Evolutionary conservation across 306 rosid species (phyloP).

Genomic region (Urtica urens): DNA sequence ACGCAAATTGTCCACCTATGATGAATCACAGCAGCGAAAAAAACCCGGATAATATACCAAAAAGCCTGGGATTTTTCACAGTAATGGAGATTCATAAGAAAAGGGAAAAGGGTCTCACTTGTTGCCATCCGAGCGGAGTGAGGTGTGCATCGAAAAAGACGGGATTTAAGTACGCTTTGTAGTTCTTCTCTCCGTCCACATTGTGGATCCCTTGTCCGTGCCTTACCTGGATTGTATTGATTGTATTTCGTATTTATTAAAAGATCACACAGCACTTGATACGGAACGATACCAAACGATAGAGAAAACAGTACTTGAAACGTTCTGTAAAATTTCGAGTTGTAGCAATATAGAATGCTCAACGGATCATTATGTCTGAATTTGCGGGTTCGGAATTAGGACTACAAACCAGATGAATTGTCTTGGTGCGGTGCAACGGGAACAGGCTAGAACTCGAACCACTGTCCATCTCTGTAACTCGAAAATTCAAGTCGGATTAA

Average conservation of each 20-base stretch:
- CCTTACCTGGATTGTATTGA: slow-evolving; percentile 42
- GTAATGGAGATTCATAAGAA: background rate
- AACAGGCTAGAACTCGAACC: slow-evolving; percentile 31
- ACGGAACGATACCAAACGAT: slow-evolving; percentile 13
- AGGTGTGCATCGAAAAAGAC: slow-evolving; percentile 40
- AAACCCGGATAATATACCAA: background rate
- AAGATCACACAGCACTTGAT: slow-evolving; percentile 23
- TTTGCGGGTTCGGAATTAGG: background rate
- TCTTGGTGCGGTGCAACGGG: slow-evolving; percentile 42
- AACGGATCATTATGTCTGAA: slow-evolving; percentile 9
- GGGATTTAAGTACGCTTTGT: slow-evolving; percentile 35
- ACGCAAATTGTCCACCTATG: slow-evolving; percentile 47
- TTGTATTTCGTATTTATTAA: slow-evolving; percentile 19
- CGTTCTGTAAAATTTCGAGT: background rate
- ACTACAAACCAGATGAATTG: slow-evolving; percentile 43
- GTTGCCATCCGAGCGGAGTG: slow-evolving; percentile 48
- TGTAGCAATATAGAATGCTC: background rate
- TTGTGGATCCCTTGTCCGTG: slow-evolving; percentile 52
- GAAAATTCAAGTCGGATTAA: too few species aligned
- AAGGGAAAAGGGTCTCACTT: slow-evolving; percentile 19
- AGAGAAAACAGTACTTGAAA: slow-evolving; percentile 25
- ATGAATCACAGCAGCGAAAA: slow-evolving; percentile 8
- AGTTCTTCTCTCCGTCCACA: slow-evolving; percentile 41
- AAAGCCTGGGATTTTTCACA: background rate
- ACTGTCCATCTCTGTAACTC: slow-evolving; percentile 42